Evolutionary conservation across 805 yeast genomes (phyloP).

Genomic region (Hemisphaericaspora nanyangensis): DNA sequence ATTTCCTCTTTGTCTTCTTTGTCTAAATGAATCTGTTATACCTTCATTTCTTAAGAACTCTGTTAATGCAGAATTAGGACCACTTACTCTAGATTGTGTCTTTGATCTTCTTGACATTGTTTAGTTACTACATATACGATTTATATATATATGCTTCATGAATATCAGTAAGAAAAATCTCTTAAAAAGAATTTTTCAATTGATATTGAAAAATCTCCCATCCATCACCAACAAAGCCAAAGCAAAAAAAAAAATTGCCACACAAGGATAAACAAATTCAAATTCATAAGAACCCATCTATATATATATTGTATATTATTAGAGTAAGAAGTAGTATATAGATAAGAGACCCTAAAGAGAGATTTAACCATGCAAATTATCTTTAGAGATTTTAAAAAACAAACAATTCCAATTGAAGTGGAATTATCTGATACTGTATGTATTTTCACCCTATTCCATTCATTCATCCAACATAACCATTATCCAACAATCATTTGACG

Average conservation of each 20-base stretch:
- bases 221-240: too few species aligned
- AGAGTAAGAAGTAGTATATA: too few species aligned
- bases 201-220: too few species aligned
- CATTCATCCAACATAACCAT: neutral
- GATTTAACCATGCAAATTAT: constrained; percentile 73
- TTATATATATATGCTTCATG: too few species aligned
- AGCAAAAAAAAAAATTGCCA: too few species aligned
- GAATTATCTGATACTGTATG: constrained; percentile 65
- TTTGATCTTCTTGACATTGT: constrained; percentile 15
- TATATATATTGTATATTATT: too few species aligned
- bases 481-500: neutral
- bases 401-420: constrained; percentile 75
- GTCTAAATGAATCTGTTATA: constrained; percentile 75
- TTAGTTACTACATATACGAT: too few species aligned
- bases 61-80: constrained; percentile 85
- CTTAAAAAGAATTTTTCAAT: constrained; percentile 4
- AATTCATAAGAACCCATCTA: too few species aligned
- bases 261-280: too few species aligned
- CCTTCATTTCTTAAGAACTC: constrained; percentile 88
- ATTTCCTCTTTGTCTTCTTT: constrained; percentile 17
- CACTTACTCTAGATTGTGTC: constrained; percentile 30
- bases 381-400: constrained; percentile 91
- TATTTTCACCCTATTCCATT: constrained; percentile 8
- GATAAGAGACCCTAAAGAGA: too few species aligned
- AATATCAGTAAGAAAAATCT: neutral